Conservation (phyloP, 2,329 filamentous ascomycete species). For the Hypoxylon sp. region DNA sequence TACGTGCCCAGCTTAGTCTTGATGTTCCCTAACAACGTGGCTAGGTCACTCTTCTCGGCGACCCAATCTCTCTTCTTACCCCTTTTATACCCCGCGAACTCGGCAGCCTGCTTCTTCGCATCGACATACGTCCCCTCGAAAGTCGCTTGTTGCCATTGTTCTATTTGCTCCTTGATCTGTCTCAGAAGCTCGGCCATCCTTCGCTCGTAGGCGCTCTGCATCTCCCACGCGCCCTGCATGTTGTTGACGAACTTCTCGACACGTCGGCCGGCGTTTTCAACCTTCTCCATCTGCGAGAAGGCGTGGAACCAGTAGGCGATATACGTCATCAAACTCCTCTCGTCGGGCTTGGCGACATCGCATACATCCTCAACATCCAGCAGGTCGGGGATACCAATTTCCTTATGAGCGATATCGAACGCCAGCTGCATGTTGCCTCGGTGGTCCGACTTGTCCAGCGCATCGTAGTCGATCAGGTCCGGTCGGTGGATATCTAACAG, state of each 20-base stretch:
- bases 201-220: conserved; percentile 96
- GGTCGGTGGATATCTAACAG: conserved; percentile 96
- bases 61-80: conserved; percentile 95
- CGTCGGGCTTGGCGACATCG: conserved; percentile 94
- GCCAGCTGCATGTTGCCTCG: conserved; percentile 97
- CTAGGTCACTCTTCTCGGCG: conserved; percentile 95
- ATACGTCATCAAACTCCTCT: conserved; percentile 98
- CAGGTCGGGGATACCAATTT: conserved; percentile 96
- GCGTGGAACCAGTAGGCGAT: conserved; percentile 99
- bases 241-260: conserved; percentile 99
- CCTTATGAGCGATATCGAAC: conserved; percentile 94
- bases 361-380: conserved; percentile 98
- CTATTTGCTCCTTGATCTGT: conserved; percentile 78
- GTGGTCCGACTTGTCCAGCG: conserved; percentile 93
- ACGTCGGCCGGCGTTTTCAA: conserved; percentile 94
- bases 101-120: conserved; percentile 84
- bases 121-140: conserved; percentile 95
- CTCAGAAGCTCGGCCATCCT: conserved; percentile 86
- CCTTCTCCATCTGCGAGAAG: conserved; percentile 98
- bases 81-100: conserved; percentile 90
- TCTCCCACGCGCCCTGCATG: conserved; percentile 99
- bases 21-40: conserved; percentile 94
- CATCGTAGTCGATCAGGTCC: conserved; percentile 96
- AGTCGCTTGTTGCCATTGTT: conserved; percentile 79
- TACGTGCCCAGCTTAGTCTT: conserved; percentile 99